phyloP scores from a whole-genome alignment of 1,284 basidiomycete genomes.

The Retiboletus flavoniger region DNA sequence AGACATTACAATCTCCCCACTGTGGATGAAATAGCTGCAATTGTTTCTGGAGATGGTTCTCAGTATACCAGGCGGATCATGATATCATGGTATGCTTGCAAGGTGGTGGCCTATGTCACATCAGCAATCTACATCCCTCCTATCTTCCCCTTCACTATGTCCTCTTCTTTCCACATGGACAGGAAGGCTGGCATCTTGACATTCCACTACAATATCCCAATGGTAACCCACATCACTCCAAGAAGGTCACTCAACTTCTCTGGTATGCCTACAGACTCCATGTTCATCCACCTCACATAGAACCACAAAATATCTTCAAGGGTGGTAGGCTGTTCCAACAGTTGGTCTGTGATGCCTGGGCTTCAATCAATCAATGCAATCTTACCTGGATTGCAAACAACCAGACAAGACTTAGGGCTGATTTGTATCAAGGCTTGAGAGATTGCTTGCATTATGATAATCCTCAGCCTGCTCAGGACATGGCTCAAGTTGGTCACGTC shows the following conservation, averaged over 20 bases:
- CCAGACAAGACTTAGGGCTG: constrained; percentile 39
- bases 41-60: constrained; percentile 28
- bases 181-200: constrained; percentile 41
- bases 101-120: no score
- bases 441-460: neutral
- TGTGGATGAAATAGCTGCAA: constrained; percentile 29
- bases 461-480: neutral
- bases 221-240: neutral
- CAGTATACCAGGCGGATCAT: neutral
- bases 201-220: constrained; percentile 14
- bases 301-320: no score
- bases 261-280: neutral
- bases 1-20: constrained; percentile 30
- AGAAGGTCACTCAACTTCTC: constrained; percentile 12
- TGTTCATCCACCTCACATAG: no score
- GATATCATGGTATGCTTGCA: no score
- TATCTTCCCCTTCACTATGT: constrained; percentile 43
- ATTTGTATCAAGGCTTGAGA: constrained; percentile 11
- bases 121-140: constrained; percentile 35
- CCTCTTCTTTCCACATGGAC: constrained; percentile 41
- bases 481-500: constrained; percentile 3
- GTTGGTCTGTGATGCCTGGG: no score
- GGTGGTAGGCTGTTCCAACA: no score
- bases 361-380: no score
- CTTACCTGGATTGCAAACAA: no score